phyloP scores from a whole-genome alignment of 495 filamentous ascomycete species.

The Neurospora sp. region DNA sequence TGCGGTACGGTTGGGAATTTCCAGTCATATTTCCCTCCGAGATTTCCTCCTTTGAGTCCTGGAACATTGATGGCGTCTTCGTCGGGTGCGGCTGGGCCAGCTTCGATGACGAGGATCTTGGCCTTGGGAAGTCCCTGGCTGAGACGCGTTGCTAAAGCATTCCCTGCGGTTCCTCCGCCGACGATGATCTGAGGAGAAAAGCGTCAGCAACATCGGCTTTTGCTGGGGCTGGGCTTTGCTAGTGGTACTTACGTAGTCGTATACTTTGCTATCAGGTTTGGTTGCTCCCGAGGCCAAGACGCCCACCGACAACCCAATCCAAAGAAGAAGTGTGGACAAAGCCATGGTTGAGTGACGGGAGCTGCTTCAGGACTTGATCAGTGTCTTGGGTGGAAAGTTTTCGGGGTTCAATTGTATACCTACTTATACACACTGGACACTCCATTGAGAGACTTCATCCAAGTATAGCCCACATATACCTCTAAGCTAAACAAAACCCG shows the following conservation, averaged over 20 bases:
- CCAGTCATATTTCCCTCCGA: conserved; percentile 45
- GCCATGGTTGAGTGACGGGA: background rate
- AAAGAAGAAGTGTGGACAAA: background rate
- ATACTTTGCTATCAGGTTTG: background rate
- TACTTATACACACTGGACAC: too few relatives aligned
- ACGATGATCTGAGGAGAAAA: conserved; percentile 44
- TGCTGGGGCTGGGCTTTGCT: background rate
- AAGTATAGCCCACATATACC: too few relatives aligned
- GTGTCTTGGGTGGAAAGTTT: too few relatives aligned
- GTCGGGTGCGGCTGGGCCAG: conserved; percentile 33
- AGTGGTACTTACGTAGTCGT: background rate
- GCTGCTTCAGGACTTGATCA: background rate
- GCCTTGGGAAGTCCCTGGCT: conserved; percentile 42
- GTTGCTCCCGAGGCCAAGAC: background rate
- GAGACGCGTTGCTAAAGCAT: conserved; percentile 47
- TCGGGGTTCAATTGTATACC: too few relatives aligned
- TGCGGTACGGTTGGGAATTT: conserved; percentile 39
- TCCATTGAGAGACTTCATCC: too few relatives aligned
- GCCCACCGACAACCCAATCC: background rate
- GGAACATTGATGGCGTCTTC: conserved; percentile 39
- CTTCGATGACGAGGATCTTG: conserved; percentile 46
- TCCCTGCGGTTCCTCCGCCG: conserved; percentile 51
- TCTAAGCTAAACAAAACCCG: too few relatives aligned
- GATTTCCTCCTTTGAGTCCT: conserved; percentile 24
- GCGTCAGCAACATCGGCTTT: background rate